A percentile compares a stretch with the other conserved stretches of the same genome.
phyloP scores from a whole-genome alignment of 1,284 basidiomycete genomes.

The Malassezia obtusa region DNA sequence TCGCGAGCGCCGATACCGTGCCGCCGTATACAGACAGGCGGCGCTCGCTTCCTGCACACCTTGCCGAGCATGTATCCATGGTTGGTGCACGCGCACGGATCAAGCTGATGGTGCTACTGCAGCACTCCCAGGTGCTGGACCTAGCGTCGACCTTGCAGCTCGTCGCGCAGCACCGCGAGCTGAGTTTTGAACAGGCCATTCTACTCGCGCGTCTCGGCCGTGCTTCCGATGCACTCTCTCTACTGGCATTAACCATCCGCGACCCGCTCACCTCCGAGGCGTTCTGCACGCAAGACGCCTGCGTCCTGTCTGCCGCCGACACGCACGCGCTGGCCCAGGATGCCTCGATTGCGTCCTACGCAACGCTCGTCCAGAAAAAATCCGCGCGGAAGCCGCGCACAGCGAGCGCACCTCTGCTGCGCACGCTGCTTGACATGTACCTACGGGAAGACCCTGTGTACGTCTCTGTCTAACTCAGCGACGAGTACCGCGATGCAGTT shows the following conservation, averaged over 20 bases:
- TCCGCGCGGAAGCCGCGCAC: neutral
- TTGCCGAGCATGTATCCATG: neutral
- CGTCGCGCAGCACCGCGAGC: constrained; percentile 11
- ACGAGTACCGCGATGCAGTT: constrained; percentile 25
- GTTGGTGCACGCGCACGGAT: constrained; percentile 17
- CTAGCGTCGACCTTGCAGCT: constrained; percentile 8
- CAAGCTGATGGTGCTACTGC: constrained; percentile 33
- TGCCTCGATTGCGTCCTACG: neutral
- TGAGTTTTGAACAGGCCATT: constrained; percentile 28
- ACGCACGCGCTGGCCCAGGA: constrained; percentile 24
- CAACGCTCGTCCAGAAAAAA: neutral
- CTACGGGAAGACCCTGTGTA: neutral
- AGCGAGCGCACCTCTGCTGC: neutral
- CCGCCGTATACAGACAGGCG: neutral
- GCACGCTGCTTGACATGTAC: neutral
- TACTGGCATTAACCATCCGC: constrained; percentile 26
- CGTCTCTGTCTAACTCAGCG: neutral
- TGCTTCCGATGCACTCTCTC: constrained; percentile 25
- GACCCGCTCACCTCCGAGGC: constrained; percentile 37
- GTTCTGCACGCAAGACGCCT: constrained; percentile 33
- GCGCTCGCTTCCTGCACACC: neutral
- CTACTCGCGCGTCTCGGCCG: constrained; percentile 27
- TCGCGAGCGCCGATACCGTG: neutral
- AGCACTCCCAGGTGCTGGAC: constrained; percentile 28
- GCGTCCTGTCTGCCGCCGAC: constrained; percentile 26